Evolutionary conservation across 305 asterid species (phyloP).

Genomic region (Fraxinus platypoda): DNA sequence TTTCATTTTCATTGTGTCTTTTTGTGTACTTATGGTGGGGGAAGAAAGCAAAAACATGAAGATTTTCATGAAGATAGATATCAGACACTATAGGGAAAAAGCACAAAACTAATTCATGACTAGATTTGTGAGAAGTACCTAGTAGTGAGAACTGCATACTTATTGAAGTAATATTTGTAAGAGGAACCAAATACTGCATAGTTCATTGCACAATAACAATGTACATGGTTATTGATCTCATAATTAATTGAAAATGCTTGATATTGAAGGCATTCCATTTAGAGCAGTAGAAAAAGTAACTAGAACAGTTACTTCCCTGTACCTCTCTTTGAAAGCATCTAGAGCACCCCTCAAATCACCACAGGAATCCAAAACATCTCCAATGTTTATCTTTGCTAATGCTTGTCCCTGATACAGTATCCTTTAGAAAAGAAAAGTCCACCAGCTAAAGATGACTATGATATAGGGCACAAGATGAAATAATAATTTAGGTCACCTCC

Average conservation of each 20-base stretch:
- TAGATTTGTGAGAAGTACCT: neutral
- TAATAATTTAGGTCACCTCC: slow-evolving; percentile 63
- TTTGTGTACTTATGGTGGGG: no score
- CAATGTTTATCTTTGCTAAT: slow-evolving; percentile 76
- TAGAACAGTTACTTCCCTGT: slow-evolving; percentile 52
- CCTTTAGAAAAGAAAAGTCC: slow-evolving; percentile 19
- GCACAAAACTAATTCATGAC: neutral
- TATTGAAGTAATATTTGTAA: slow-evolving; percentile 5
- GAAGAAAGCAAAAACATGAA: neutral
- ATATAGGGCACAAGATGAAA: neutral
- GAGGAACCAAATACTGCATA: neutral
- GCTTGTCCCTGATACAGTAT: slow-evolving; percentile 80
- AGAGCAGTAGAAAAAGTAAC: neutral
- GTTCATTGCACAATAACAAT: neutral
- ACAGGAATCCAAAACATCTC: slow-evolving; percentile 64
- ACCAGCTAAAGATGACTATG: neutral
- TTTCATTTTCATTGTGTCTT: neutral
- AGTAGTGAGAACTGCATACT: neutral
- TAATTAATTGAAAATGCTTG: neutral
- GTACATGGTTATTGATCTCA: neutral
- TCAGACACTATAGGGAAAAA: neutral
- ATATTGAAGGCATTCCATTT: neutral
- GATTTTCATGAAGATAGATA: neutral
- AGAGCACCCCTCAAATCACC: slow-evolving; percentile 73
- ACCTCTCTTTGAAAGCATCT: slow-evolving; percentile 70